Evolutionary conservation across 78 protist species (phyloP).

Genomic region (Guillardia theta): DNA sequence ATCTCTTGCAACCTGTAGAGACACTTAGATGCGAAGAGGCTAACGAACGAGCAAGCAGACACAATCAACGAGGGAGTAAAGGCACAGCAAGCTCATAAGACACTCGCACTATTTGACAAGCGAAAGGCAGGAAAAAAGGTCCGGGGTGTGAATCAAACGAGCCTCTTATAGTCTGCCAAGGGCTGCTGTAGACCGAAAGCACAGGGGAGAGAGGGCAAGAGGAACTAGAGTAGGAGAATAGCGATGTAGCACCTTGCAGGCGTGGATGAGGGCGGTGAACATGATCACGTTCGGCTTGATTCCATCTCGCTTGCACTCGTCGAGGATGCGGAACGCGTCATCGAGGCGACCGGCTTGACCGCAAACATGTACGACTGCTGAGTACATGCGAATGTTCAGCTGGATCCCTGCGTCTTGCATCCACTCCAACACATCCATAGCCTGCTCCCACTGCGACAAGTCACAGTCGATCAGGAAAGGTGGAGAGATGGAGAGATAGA

Average conservation of each 20-base stretch:
- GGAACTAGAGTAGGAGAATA: background rate
- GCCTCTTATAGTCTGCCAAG: background rate
- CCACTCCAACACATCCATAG: background rate
- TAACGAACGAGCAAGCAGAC: background rate
- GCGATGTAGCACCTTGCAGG: background rate
- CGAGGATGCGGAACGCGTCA: background rate
- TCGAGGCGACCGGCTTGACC: background rate
- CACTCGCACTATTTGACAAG: too few species aligned
- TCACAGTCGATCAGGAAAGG: background rate
- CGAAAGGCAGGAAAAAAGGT: too few species aligned
- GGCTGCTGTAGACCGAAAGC: background rate
- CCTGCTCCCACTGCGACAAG: background rate
- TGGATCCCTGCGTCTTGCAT: background rate
- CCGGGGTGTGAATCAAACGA: background rate
- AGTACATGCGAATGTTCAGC: background rate
- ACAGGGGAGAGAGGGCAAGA: background rate
- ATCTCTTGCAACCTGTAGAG: background rate
- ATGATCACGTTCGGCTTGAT: background rate
- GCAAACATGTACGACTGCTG: background rate
- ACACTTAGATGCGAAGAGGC: background rate
- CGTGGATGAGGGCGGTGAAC: background rate
- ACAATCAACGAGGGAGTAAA: background rate
- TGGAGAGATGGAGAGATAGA: background rate
- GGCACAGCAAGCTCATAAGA: background rate
- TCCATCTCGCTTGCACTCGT: background rate